Base-by-base conservation (phyloP, 148 eudicot genomes). In the Cornus controversa region DNA sequence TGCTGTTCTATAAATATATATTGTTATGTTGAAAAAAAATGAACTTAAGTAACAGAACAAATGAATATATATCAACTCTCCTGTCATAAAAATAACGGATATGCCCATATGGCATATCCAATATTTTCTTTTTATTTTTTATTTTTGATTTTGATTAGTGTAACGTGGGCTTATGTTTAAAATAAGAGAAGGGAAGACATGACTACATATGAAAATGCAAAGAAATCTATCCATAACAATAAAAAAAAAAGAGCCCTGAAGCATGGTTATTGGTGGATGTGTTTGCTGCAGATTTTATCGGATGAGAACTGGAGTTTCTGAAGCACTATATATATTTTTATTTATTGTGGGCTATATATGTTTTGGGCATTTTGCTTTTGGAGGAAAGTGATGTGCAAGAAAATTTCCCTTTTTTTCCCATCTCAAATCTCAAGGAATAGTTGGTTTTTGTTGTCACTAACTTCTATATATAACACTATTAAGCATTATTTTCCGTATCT, bases 101-200 rank as follows among this genome's bases (percentile, higher is more conserved):
- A 31, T 1, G 34, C 34, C 34, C 34, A 31, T 31, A 31, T 31
- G 34, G 34, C 34, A 31, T 0, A 31, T 31, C 34, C 34, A 31
- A 31, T 31, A 31, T 31, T 31, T 31, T 31, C 34, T 31, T 31
- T 31, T 5, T 0, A 31, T 31, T 31, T 31, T 29, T 29, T 29
- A 1, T 29, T 31, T 31, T 31, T 31, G n/a, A 31, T 31, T 31
- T 31, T 31, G 34, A 31, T 0, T 31, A 31, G 34, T 31, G 34
- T 31, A 31, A 31, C 34, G 4, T 31, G 34, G 34, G 34, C 34
- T 31, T 31, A 31, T 31, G 34, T 0, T 31, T 31, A n/a, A 67
- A 67, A n/a, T n/a, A n/a, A 20, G 40, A 31, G 42, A 67, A 67
- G 70, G 18, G 42, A 67, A 67, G 68, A 40, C 70, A 67, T 31